phyloP scores from a whole-genome alignment of 192 early-diverging fungal species.

The Gonapodya sp. region DNA sequence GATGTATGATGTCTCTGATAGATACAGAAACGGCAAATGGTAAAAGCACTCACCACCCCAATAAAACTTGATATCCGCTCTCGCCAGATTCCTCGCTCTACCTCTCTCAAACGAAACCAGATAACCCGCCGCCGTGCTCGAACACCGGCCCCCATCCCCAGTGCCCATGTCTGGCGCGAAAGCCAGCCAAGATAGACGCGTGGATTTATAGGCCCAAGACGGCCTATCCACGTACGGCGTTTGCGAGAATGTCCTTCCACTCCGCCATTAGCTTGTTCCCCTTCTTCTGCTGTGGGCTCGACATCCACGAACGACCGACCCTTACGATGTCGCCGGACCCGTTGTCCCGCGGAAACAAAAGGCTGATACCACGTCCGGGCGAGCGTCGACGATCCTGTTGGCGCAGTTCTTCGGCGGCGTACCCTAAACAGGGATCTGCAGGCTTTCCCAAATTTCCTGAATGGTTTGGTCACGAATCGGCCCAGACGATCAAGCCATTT shows the following conservation, averaged over 20 bases:
- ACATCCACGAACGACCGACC: not conserved
- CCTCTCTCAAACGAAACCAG: not conserved
- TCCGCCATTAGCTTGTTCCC: not conserved
- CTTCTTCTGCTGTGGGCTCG: not conserved
- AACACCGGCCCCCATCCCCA: not conserved
- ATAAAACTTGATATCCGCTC: not conserved
- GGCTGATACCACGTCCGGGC: not conserved
- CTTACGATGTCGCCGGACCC: not conserved
- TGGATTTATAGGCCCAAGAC: not conserved
- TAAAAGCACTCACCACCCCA: not conserved
- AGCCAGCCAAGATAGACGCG: not conserved
- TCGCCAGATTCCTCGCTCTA: not conserved
- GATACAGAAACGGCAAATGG: too few relatives aligned
- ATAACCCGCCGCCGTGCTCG: not conserved
- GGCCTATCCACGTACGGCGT: not conserved
- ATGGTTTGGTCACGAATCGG: not conserved
- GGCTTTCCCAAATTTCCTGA: not conserved
- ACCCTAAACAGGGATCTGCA: not conserved
- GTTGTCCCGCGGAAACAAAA: not conserved
- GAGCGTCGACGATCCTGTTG: not conserved
- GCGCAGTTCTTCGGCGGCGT: not conserved
- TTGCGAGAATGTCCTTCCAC: not conserved
- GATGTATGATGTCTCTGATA: too few relatives aligned
- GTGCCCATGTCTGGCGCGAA: not conserved
- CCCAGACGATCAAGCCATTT: slow-evolving; percentile 11